phyloP scores from a whole-genome alignment of 805 yeast species.

The Starmerella sp. region DNA sequence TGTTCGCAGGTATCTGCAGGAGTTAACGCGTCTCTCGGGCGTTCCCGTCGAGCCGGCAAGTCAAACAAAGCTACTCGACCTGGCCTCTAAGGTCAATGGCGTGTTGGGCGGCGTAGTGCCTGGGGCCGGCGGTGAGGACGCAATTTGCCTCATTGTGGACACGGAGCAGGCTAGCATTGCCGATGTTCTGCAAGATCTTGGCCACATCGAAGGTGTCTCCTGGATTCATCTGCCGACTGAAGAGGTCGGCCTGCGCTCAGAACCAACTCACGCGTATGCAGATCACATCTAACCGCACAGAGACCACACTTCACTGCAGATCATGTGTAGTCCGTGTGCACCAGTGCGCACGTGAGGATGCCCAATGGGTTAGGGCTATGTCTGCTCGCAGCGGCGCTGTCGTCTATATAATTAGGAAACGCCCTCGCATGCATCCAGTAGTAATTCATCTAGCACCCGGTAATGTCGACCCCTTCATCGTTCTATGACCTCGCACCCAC shows the following conservation, averaged over 20 bases:
- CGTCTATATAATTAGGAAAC: no score
- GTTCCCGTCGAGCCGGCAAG: conserved; percentile 81
- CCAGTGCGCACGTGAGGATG: no score
- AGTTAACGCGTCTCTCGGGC: conserved; percentile 51
- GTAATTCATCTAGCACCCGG: no score
- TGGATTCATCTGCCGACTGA: conserved; percentile 39
- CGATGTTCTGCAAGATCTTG: conserved; percentile 12
- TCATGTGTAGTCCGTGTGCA: no score
- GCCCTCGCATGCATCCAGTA: no score
- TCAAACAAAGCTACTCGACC: conserved; percentile 62
- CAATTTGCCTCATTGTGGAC: conserved; percentile 61
- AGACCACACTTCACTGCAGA: no score
- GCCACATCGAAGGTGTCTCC: conserved; percentile 29
- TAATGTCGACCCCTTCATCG: background rate
- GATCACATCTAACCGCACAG: background rate
- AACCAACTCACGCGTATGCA: conserved; percentile 2
- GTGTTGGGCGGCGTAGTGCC: conserved; percentile 95
- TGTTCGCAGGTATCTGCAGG: conserved; percentile 49
- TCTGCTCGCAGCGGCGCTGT: no score
- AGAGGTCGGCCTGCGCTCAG: conserved; percentile 29
- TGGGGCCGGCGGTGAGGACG: conserved; percentile 98
- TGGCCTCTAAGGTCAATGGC: conserved; percentile 48
- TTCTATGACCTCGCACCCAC: conserved; percentile 61
- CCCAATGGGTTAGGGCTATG: no score
- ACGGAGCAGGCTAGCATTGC: conserved; percentile 32